Percentiles rank a stretch among this genome's conserved stretches.
Conservation (phyloP, 1,284 basidiomycete species). For the Pseudozyma pruni region DNA sequence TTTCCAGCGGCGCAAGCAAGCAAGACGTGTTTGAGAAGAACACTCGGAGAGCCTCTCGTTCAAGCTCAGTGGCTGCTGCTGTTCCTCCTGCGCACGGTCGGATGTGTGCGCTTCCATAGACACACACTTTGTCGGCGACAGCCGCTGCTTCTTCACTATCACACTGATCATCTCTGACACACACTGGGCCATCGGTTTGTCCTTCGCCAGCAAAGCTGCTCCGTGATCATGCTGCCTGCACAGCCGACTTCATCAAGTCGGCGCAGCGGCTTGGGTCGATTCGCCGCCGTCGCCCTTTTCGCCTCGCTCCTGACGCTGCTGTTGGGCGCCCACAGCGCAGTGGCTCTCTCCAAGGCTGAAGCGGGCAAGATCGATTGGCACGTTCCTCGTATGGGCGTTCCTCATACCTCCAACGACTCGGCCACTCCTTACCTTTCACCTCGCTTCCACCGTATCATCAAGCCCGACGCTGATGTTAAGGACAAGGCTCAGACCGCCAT, state of each 20-base stretch:
- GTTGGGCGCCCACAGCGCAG: conserved; percentile 7
- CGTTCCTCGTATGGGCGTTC: conserved; percentile 51
- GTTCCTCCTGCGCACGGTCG: too few species aligned
- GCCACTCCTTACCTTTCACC: conserved; percentile 56
- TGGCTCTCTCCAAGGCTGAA: conserved; percentile 36
- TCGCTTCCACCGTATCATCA: conserved; percentile 66
- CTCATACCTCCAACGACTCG: conserved; percentile 35
- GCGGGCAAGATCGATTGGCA: conserved; percentile 56
- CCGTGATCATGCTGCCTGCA: conserved; percentile 20
- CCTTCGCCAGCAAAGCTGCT: background rate
- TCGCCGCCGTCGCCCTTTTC: conserved; percentile 19
- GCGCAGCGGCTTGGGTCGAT: conserved; percentile 15
- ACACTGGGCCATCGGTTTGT: background rate
- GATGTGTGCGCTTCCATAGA: too few species aligned
- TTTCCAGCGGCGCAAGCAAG: too few species aligned
- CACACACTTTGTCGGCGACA: too few species aligned
- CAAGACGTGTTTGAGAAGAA: too few species aligned
- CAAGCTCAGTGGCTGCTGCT: too few species aligned
- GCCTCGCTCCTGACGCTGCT: conserved; percentile 21
- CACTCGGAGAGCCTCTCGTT: too few species aligned
- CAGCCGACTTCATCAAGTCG: conserved; percentile 19
- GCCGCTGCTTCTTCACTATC: background rate
- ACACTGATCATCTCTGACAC: background rate
- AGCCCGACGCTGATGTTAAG: conserved; percentile 49
- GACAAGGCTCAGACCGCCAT: conserved; percentile 72